Conservation (phyloP, 1,139 yeast genomes). For the Hyphopichia wangnamkhiaoensis region DNA sequence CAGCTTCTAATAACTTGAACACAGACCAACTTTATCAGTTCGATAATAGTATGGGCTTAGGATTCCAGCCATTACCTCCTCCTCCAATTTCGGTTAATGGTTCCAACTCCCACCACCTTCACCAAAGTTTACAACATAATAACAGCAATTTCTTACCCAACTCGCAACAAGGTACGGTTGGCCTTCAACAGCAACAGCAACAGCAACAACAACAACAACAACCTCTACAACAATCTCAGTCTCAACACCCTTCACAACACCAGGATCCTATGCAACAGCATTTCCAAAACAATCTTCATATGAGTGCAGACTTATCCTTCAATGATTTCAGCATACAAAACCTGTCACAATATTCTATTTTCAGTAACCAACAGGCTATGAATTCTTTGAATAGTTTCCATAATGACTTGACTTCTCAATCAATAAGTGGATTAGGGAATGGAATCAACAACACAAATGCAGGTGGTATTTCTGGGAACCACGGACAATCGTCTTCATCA, state of each 20-base stretch:
- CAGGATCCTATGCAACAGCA: not conserved
- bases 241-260: not conserved
- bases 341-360: slow-evolving; percentile 22
- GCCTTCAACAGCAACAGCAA: not conserved
- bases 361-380: slow-evolving; percentile 25
- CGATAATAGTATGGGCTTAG: slow-evolving; percentile 6
- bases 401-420: slow-evolving; percentile 8
- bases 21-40: slow-evolving; percentile 6
- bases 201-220: not conserved
- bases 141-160: slow-evolving; percentile 5
- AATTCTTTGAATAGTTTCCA: slow-evolving; percentile 13
- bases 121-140: not conserved
- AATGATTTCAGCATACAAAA: slow-evolving; percentile 2
- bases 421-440: not conserved
- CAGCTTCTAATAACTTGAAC: slow-evolving; percentile 15
- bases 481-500: slow-evolving; percentile 5
- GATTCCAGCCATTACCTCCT: slow-evolving; percentile 24
- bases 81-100: slow-evolving; percentile 18
- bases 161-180: too few species aligned
- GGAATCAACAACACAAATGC: not conserved
- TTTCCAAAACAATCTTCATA: not conserved
- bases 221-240: too few species aligned
- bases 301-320: slow-evolving; percentile 2
- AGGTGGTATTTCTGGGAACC: not conserved
- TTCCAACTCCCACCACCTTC: not conserved